phyloP scores from a whole-genome alignment of 1,284 basidiomycete species.

The Ceraceosorus guamensis region DNA sequence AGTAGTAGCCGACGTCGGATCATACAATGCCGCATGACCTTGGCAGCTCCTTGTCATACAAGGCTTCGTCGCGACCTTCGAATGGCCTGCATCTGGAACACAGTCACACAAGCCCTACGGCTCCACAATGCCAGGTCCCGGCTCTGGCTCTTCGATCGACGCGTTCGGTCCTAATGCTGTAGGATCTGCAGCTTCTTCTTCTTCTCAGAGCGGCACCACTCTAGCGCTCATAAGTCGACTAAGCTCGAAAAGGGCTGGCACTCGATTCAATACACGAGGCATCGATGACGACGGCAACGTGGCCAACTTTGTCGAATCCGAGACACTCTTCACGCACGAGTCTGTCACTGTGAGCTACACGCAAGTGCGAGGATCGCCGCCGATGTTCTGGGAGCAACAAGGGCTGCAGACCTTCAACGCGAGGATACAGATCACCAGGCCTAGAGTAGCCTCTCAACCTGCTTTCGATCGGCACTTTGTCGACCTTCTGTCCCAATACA shows the following conservation, averaged over 20 bases:
- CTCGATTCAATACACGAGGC: conserved; percentile 91
- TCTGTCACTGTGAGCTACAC: conserved; percentile 79
- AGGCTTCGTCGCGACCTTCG: conserved; percentile 66
- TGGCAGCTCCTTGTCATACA: conserved; percentile 70
- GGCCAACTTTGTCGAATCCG: conserved; percentile 97
- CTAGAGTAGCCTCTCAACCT: conserved; percentile 79
- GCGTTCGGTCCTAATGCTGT: too few relatives aligned
- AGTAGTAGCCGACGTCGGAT: too few relatives aligned
- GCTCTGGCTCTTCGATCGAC: too few relatives aligned
- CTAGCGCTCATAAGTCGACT: conserved; percentile 74
- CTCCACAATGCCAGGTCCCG: too few relatives aligned
- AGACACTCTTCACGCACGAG: conserved; percentile 77
- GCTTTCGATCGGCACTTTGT: conserved; percentile 91
- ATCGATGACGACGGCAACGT: conserved; percentile 96
- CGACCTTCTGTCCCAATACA: conserved; percentile 55
- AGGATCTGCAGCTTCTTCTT: background rate
- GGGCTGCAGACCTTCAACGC: conserved; percentile 57
- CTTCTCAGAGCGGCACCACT: conserved; percentile 50
- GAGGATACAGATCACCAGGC: conserved; percentile 56
- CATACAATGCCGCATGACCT: background rate
- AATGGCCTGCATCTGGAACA: conserved; percentile 3
- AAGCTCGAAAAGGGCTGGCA: conserved; percentile 91
- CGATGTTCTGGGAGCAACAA: conserved; percentile 93
- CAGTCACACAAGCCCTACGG: conserved; percentile 21
- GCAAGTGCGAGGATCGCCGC: conserved; percentile 79